Evolutionary conservation across 345 rosid species (phyloP).

Genomic region (Crucihimalaya himalaica): DNA sequence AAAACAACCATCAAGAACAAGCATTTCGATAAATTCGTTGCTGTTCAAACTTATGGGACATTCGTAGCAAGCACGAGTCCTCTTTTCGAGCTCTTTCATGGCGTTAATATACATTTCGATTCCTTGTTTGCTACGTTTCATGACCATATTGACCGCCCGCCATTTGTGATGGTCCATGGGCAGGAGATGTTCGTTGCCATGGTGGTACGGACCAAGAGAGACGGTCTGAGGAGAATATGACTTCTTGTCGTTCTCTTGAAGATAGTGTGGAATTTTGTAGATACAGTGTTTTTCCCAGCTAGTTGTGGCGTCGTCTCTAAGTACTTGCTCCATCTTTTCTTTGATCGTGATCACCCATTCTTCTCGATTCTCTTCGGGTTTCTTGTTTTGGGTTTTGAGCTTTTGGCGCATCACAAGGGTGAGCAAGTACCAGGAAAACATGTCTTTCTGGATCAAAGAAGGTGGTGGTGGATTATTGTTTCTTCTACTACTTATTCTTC

Average conservation of each 20-base stretch:
- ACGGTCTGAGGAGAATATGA: conserved; percentile 71
- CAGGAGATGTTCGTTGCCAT: conserved; percentile 55
- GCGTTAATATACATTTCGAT: conserved; percentile 58
- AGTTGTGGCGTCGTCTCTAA: conserved; percentile 51
- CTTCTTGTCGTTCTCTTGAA: conserved; percentile 55
- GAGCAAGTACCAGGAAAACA: conserved; percentile 32
- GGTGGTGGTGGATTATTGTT: too few species aligned
- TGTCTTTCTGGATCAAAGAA: conserved; percentile 6
- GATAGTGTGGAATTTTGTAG: conserved; percentile 31
- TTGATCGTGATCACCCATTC: conserved; percentile 74
- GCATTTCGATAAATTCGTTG: conserved; percentile 72
- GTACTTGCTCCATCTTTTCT: conserved; percentile 60
- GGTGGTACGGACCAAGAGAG: conserved; percentile 82
- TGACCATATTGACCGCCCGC: conserved; percentile 61
- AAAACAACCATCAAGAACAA: conserved; percentile 86
- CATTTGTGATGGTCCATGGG: conserved; percentile 78
- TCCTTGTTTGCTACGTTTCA: conserved; percentile 53
- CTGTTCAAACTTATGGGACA: conserved; percentile 54
- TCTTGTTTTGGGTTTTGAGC: conserved; percentile 18
- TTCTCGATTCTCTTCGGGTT: conserved; percentile 36
- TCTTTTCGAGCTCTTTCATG: conserved; percentile 63
- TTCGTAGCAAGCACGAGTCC: conserved; percentile 65
- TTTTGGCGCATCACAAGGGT: conserved; percentile 11
- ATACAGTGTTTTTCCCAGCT: conserved; percentile 53
- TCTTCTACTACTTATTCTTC: too few species aligned